phyloP scores from a whole-genome alignment of 208 protist species.

The Leishmania tropica region DNA sequence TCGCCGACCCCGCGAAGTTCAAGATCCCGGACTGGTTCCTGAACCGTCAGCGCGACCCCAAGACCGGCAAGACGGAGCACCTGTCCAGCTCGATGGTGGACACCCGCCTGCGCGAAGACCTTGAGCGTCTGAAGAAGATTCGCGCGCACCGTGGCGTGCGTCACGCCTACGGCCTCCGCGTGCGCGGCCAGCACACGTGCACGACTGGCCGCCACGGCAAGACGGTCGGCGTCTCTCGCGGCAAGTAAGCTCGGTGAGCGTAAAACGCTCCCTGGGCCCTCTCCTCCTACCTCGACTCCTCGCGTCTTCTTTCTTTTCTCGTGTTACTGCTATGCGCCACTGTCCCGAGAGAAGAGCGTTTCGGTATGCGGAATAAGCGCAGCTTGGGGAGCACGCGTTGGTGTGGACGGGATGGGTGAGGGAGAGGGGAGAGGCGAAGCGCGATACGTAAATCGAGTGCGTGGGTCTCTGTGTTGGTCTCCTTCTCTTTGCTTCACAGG shows the following conservation, averaged over 20 bases:
- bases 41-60: slow-evolving; percentile 99
- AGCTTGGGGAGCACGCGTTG: too few species aligned
- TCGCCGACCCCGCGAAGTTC: slow-evolving; percentile 98
- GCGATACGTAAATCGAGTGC: not conserved
- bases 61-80: slow-evolving; percentile 98
- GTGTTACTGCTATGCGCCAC: too few species aligned
- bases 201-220: slow-evolving; percentile 98
- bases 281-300: too few species aligned
- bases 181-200: slow-evolving; percentile 99
- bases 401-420: too few species aligned
- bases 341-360: too few species aligned
- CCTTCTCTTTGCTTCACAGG: not conserved
- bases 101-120: slow-evolving; percentile 98
- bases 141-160: slow-evolving; percentile 98
- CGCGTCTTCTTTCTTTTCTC: not conserved
- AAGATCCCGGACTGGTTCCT: slow-evolving; percentile 99
- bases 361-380: too few species aligned
- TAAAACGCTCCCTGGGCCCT: not conserved
- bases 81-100: slow-evolving; percentile 97
- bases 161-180: slow-evolving; percentile 98
- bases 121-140: slow-evolving; percentile 99
- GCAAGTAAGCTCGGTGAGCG: slow-evolving; percentile 54
- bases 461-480: not conserved
- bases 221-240: slow-evolving; percentile 84
- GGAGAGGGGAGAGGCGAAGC: not conserved